These are phyloP conservation scores for Colletotrichum incanum DNA, from an alignment of 2,329 filamentous ascomycete species.

Conservation along the genomic window DNA sequence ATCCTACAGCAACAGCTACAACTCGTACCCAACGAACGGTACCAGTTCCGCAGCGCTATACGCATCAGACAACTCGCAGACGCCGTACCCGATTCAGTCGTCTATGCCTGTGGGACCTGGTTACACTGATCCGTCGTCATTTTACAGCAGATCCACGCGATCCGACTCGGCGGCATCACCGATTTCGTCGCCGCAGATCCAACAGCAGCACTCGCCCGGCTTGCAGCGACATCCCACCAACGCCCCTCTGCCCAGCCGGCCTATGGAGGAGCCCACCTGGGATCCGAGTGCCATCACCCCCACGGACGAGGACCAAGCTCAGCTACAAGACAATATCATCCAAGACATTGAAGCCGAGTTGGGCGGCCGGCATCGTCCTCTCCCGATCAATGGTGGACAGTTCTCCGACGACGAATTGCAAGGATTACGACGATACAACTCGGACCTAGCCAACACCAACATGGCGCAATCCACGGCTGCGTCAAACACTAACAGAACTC, in stretches of 20 bases:
- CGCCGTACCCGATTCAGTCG: conserved; percentile 67
- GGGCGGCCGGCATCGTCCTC: conserved; percentile 58
- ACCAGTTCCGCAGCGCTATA: conserved; percentile 57
- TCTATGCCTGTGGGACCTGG: conserved; percentile 69
- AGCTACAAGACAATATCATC: conserved; percentile 67
- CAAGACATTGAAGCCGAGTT: conserved; percentile 72
- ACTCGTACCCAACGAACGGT: conserved; percentile 58
- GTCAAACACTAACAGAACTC: conserved; percentile 58
- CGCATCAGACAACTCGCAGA: conserved; percentile 55
- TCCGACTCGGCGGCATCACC: conserved; percentile 68
- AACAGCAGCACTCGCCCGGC: conserved; percentile 61
- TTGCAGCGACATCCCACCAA: conserved; percentile 73
- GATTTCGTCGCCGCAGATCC: conserved; percentile 60
- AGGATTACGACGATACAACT: conserved; percentile 65
- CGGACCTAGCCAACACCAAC: conserved; percentile 61
- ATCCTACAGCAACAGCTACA: conserved; percentile 48
- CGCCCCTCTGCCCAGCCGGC: conserved; percentile 71
- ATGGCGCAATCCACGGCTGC: conserved; percentile 57
- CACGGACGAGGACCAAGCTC: conserved; percentile 49
- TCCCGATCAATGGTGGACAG: conserved; percentile 61
- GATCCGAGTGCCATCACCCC: conserved; percentile 53
- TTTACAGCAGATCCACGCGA: conserved; percentile 61
- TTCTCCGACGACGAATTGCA: conserved; percentile 64
- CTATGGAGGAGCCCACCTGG: conserved; percentile 62
- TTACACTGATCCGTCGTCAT: conserved; percentile 66